Evolutionary conservation across 805 yeast species (phyloP).

Genomic region (Cyberlindnera petersonii): DNA sequence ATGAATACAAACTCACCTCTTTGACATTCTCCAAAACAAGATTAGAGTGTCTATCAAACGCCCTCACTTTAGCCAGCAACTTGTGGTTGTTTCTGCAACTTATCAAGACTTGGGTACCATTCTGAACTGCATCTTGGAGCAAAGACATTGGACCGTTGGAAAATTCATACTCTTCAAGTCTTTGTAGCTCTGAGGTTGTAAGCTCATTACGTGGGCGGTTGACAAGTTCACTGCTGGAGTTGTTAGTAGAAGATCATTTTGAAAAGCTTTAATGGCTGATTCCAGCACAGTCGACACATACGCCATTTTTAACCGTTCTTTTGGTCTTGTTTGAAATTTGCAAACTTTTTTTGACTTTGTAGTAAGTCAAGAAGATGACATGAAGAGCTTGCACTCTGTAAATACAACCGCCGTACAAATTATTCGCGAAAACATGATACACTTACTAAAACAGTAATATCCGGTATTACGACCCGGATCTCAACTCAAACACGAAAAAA

Average conservation of each 20-base stretch:
- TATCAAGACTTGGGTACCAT: slow-evolving; percentile 73
- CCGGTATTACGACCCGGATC: neutral
- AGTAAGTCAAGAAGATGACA: too few species aligned
- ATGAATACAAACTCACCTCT: slow-evolving; percentile 39
- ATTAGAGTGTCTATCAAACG: slow-evolving; percentile 94
- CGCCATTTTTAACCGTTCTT: slow-evolving; percentile 18
- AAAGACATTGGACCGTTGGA: slow-evolving; percentile 87
- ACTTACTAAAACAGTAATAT: too few species aligned
- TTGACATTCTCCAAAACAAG: slow-evolving; percentile 89
- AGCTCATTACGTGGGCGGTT: slow-evolving; percentile 78
- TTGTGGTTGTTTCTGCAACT: slow-evolving; percentile 93
- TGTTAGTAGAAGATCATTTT: too few species aligned
- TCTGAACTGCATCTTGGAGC: slow-evolving; percentile 75
- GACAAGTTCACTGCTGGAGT: slow-evolving; percentile 49
- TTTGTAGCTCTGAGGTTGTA: slow-evolving; percentile 71
- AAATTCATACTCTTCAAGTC: slow-evolving; percentile 85
- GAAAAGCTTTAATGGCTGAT: too few species aligned
- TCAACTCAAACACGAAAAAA: too few species aligned
- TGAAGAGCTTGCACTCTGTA: too few species aligned
- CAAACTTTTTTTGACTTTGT: too few species aligned
- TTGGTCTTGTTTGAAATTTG: slow-evolving; percentile 1
- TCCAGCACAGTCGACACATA: slow-evolving; percentile 10
- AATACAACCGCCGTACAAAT: too few species aligned
- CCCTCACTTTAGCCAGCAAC: slow-evolving; percentile 82
- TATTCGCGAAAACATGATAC: too few species aligned